Conservation (phyloP, 2,329 filamentous ascomycete species). For the Aspergillus sp. region DNA sequence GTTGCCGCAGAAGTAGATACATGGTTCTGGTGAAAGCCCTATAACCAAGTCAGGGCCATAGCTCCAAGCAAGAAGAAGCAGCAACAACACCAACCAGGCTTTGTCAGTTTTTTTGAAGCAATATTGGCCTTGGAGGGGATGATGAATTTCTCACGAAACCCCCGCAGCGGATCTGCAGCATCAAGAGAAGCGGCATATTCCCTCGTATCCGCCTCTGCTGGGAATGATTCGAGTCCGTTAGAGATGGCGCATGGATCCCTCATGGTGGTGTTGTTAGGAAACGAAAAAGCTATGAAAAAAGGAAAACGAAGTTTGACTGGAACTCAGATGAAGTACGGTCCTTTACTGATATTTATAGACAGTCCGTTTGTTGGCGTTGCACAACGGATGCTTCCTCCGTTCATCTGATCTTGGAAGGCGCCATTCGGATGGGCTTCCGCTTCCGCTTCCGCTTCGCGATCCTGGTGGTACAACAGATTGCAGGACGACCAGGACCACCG, state of each 20-base stretch:
- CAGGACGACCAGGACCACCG: too few relatives aligned
- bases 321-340: too few relatives aligned
- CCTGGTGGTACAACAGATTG: background rate
- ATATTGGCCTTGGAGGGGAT: slow-evolving; percentile 72
- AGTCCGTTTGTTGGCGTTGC: too few relatives aligned
- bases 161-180: slow-evolving; percentile 53
- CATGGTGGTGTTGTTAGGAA: background rate
- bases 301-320: background rate
- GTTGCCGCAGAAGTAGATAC: slow-evolving; percentile 82
- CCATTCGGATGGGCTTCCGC: slow-evolving; percentile 11
- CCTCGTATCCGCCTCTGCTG: slow-evolving; percentile 23
- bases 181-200: slow-evolving; percentile 51
- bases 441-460: slow-evolving; percentile 19
- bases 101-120: slow-evolving; percentile 55
- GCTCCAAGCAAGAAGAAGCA: background rate
- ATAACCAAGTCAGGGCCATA: background rate
- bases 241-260: slow-evolving; percentile 4
- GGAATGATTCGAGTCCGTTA: slow-evolving; percentile 19
- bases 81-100: slow-evolving; percentile 21
- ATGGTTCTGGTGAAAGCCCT: slow-evolving; percentile 32
- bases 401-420: background rate
- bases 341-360: too few relatives aligned
- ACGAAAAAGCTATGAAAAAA: slow-evolving; percentile 6
- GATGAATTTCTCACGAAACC: slow-evolving; percentile 66
- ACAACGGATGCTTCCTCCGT: background rate